A percentile compares a stretch with the other conserved stretches of the same genome.
Conservation (phyloP, 2,329 filamentous ascomycete species). For the Sporothrix sp. region DNA sequence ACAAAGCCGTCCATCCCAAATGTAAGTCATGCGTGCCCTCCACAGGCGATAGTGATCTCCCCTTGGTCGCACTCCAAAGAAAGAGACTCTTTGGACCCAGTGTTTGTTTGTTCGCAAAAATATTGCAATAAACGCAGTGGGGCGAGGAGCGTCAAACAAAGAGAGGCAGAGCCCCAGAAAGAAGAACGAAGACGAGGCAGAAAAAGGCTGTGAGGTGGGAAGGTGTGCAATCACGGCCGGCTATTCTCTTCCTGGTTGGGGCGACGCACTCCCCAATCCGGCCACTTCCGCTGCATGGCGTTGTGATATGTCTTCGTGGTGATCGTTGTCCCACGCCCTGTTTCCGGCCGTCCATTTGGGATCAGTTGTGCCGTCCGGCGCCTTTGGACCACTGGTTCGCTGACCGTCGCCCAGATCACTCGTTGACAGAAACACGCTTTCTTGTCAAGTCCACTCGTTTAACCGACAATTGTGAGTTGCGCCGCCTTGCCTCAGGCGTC, state of each 20-base stretch:
- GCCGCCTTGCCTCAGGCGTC: background rate
- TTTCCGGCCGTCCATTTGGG: constrained; percentile 22
- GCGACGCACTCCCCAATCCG: constrained; percentile 8
- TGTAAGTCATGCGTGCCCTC: constrained; percentile 2
- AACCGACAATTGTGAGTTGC: constrained; percentile 37
- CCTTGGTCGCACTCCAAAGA: background rate
- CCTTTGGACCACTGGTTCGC: constrained; percentile 14
- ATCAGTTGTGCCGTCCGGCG: constrained; percentile 22
- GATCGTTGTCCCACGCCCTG: background rate
- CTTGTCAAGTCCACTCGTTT: constrained; percentile 53
- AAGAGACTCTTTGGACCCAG: background rate
- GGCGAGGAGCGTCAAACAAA: constrained; percentile 1
- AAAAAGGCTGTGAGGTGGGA: background rate
- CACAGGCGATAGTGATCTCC: background rate
- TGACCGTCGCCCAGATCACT: constrained; percentile 27
- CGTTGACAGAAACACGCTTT: constrained; percentile 34
- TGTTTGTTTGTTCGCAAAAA: constrained; percentile 5
- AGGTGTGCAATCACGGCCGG: background rate
- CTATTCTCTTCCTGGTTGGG: background rate
- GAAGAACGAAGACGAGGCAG: background rate
- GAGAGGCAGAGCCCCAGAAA: background rate
- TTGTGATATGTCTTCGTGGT: background rate
- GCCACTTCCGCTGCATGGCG: constrained; percentile 1
- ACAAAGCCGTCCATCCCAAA: background rate
- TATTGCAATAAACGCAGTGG: constrained; percentile 6